Percentiles rank a stretch among this genome's conserved stretches.
These are phyloP conservation scores for Diplodia mutila DNA, from an alignment of 2,329 filamentous ascomycete genomes.

Conservation along the genomic window DNA sequence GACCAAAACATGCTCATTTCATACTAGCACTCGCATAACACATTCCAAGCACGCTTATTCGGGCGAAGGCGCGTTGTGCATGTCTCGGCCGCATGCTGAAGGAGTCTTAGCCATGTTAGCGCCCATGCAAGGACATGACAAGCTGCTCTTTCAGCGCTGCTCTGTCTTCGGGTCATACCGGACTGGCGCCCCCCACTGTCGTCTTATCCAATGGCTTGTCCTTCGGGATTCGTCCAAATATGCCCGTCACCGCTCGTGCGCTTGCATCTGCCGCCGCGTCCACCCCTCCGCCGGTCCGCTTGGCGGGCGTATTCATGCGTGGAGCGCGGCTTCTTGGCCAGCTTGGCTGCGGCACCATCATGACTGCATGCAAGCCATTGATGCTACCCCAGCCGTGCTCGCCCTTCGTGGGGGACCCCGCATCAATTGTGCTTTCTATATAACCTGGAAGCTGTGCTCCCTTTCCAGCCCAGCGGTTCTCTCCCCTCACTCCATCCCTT, in stretches of 20 bases:
- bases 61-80: conserved; percentile 10
- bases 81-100: conserved; percentile 11
- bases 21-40: background rate
- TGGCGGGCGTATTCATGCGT: background rate
- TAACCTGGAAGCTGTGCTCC: background rate
- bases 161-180: background rate
- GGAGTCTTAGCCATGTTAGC: conserved; percentile 12
- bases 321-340: conserved; percentile 20
- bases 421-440: background rate
- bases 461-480: background rate
- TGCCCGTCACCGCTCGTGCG: background rate
- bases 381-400: conserved; percentile 22
- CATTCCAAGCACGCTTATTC: conserved; percentile 13
- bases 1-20: background rate
- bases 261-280: background rate
- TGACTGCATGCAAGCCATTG: conserved; percentile 12
- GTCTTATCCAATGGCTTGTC: background rate
- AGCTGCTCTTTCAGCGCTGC: background rate
- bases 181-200: background rate
- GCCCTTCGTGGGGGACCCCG: background rate
- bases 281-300: background rate
- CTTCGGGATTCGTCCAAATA: background rate
- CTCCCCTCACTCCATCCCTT: background rate
- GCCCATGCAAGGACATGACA: conserved; percentile 18
- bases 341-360: conserved; percentile 16